phyloP scores from a whole-genome alignment of 139 green algal species.

The Chlorella sp. region DNA sequence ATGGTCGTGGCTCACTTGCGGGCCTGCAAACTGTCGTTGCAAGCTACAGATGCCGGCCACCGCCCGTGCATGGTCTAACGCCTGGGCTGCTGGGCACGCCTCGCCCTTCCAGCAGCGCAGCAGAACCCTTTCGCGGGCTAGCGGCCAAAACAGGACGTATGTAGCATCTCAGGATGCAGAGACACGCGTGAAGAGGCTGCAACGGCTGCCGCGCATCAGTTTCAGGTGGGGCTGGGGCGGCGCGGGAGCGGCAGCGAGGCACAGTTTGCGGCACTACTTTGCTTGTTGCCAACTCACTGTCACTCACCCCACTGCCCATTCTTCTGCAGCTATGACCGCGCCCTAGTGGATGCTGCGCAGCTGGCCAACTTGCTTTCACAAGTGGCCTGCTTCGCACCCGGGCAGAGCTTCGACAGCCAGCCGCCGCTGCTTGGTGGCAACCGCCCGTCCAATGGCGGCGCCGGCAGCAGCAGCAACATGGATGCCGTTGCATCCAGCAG shows the following conservation, averaged over 20 bases:
- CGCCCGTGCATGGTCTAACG: too few relatives aligned
- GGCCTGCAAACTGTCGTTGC: too few relatives aligned
- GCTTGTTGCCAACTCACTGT: neutral
- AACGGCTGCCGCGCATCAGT: neutral
- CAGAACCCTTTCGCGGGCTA: too few relatives aligned
- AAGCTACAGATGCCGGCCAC: too few relatives aligned
- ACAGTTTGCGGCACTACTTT: neutral
- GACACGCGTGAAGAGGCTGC: neutral
- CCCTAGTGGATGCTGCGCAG: neutral
- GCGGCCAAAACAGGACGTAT: too few relatives aligned
- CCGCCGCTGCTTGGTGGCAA: neutral
- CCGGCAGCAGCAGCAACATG: too few relatives aligned
- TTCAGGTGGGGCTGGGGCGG: neutral
- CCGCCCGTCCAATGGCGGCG: too few relatives aligned
- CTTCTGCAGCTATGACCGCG: constrained; percentile 16
- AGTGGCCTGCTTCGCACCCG: constrained; percentile 21
- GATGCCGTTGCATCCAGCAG: neutral
- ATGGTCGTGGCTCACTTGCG: too few relatives aligned
- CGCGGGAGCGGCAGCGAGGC: neutral
- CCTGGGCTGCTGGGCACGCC: too few relatives aligned
- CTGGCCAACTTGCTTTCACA: constrained; percentile 31
- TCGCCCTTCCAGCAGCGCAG: too few relatives aligned
- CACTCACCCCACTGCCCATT: neutral
- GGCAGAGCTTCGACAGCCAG: constrained; percentile 12
- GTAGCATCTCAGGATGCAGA: neutral